These are phyloP conservation scores for Solanum pennellii DNA, from an alignment of 257 asterid genomes.

Conservation along the genomic window DNA sequence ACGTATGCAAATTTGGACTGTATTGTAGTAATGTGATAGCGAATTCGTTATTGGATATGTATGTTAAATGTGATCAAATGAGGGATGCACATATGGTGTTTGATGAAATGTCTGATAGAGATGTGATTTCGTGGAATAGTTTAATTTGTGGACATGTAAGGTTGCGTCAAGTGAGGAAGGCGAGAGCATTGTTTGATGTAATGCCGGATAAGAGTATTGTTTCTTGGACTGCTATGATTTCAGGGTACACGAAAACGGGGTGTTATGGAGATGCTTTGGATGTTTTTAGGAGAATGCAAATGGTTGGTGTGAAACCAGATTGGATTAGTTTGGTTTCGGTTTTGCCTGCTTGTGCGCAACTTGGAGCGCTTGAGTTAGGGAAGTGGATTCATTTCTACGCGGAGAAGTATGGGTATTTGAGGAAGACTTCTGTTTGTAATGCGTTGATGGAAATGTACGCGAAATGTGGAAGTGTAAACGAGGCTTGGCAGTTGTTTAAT, in stretches of 20 bases:
- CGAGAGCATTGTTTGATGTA: conserved; percentile 44
- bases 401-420: conserved; percentile 34
- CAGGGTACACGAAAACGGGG: conserved; percentile 55
- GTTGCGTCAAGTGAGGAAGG: conserved; percentile 43
- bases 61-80: conserved; percentile 49
- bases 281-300: conserved; percentile 59
- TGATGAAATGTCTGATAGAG: conserved; percentile 60
- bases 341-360: conserved; percentile 63
- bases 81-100: conserved; percentile 38
- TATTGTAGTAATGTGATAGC: conserved; percentile 10
- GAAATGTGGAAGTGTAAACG: conserved; percentile 51
- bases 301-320: conserved; percentile 54
- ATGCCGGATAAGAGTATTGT: conserved; percentile 42
- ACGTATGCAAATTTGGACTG: conserved; percentile 39
- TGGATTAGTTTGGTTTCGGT: conserved; percentile 66
- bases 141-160: conserved; percentile 53
- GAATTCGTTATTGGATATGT: conserved; percentile 56
- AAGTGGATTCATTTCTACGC: conserved; percentile 68
- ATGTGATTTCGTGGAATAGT: conserved; percentile 67
- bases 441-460: conserved; percentile 81
- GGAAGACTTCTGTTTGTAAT: conserved; percentile 40
- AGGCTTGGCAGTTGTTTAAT: conserved; percentile 49
- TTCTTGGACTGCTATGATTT: conserved; percentile 76
- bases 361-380: conserved; percentile 70
- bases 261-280: conserved; percentile 50